Conservation (phyloP, 2,329 filamentous ascomycete species). For the Chalaropsis thielavioides region DNA sequence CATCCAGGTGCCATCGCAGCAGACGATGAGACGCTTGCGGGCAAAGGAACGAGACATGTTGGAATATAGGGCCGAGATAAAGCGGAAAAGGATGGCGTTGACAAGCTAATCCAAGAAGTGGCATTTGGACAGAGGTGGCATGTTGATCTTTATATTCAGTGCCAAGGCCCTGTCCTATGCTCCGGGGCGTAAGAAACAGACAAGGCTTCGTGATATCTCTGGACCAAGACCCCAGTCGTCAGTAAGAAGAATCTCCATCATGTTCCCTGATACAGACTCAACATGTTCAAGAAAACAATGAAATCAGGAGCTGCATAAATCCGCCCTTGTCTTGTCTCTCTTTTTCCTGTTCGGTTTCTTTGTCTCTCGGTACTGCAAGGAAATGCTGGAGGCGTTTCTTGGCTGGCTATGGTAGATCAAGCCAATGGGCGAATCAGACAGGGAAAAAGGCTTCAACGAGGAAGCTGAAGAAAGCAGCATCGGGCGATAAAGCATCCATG, state of each 20-base stretch:
- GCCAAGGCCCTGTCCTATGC: not conserved
- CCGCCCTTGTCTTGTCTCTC: not conserved
- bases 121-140: not conserved
- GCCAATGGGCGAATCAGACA: not conserved
- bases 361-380: not conserved
- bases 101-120: not conserved
- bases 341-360: not conserved
- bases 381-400: not conserved
- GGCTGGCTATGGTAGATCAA: not conserved
- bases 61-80: not conserved
- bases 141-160: not conserved
- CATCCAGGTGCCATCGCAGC: constrained; percentile 42
- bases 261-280: not conserved
- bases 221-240: not conserved
- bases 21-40: constrained; percentile 35
- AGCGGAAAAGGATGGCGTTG: not conserved
- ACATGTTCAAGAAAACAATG: not conserved
- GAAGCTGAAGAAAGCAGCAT: not conserved
- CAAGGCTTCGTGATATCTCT: not conserved
- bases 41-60: not conserved
- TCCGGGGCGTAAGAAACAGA: not conserved
- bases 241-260: not conserved
- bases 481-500: not conserved
- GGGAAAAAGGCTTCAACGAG: not conserved
- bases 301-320: not conserved